Evolutionary conservation across 768 basidiomycete genomes (phyloP).

Genomic region (Brasilioporus rufonigricans): DNA sequence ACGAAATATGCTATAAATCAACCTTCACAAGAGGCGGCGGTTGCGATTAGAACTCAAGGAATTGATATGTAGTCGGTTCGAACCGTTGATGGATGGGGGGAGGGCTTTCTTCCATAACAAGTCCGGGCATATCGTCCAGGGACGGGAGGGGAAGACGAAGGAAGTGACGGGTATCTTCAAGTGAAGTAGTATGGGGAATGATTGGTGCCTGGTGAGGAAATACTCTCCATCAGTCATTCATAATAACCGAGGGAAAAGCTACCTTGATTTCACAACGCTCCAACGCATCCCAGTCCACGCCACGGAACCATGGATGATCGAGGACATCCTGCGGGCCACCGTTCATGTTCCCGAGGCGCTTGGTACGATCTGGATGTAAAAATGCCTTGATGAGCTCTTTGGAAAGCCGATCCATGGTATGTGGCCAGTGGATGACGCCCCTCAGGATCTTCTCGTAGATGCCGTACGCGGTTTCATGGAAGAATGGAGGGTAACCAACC

Average conservation of each 20-base stretch:
- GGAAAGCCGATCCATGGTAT: conserved; percentile 83
- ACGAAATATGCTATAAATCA: conserved; percentile 30
- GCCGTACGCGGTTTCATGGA: conserved; percentile 95
- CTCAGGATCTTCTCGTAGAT: conserved; percentile 97
- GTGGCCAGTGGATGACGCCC: conserved; percentile 89
- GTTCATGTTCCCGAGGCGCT: conserved; percentile 89
- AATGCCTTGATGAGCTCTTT: conserved; percentile 86
- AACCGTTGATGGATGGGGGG: conserved; percentile 60
- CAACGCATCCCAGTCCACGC: conserved; percentile 89
- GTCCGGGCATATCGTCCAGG: conserved; percentile 76
- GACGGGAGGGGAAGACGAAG: conserved; percentile 75
- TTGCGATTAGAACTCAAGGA: conserved; percentile 66
- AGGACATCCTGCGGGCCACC: conserved; percentile 91
- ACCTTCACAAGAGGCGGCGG: conserved; percentile 9
- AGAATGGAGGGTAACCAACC: conserved; percentile 98
- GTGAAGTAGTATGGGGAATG: conserved; percentile 73
- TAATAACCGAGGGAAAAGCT: conserved; percentile 26
- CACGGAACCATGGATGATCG: conserved; percentile 92
- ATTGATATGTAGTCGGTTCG: conserved; percentile 67
- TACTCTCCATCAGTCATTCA: background rate
- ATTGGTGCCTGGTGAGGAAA: conserved; percentile 67
- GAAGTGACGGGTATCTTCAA: conserved; percentile 87
- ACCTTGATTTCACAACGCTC: conserved; percentile 86
- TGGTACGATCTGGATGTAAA: conserved; percentile 87
- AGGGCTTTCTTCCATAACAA: conserved; percentile 61